Evolutionary conservation across 139 green algal genomes (phyloP).

Genomic region (Chlamydomonas eustigma): DNA sequence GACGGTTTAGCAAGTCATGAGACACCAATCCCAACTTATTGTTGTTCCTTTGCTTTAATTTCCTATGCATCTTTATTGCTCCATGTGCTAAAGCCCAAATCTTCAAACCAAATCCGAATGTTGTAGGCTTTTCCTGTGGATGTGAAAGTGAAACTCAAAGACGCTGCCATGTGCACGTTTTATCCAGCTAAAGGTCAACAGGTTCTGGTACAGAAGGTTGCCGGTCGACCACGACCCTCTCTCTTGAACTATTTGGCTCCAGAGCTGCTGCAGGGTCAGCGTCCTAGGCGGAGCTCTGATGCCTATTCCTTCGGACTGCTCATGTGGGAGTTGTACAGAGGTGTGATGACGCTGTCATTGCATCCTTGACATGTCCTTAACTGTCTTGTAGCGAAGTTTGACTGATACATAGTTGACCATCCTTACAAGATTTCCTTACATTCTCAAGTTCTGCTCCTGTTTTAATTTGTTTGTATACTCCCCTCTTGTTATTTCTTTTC

Average conservation of each 20-base stretch:
- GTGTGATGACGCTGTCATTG: background rate
- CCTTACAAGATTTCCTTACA: no score
- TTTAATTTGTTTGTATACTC: background rate
- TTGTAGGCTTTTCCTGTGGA: background rate
- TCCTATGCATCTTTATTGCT: background rate
- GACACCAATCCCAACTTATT: no score
- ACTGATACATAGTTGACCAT: no score
- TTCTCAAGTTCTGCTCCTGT: no score
- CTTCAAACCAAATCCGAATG: background rate
- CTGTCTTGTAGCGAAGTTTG: no score
- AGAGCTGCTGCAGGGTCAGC: background rate
- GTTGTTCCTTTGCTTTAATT: background rate
- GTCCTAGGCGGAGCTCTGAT: background rate
- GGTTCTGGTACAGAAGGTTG: background rate
- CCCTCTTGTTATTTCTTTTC: background rate
- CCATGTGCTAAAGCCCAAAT: background rate
- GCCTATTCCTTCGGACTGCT: slow-evolving; percentile 28
- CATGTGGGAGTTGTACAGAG: slow-evolving; percentile 31
- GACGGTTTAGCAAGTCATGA: no score
- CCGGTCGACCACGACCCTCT: background rate
- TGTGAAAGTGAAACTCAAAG: background rate
- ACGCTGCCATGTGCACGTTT: background rate
- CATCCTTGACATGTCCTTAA: background rate
- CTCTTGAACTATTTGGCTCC: background rate
- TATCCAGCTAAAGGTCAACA: background rate